Evolutionary conservation across 2,329 filamentous ascomycete genomes (phyloP).

Genomic region (Penicillium sp.): DNA sequence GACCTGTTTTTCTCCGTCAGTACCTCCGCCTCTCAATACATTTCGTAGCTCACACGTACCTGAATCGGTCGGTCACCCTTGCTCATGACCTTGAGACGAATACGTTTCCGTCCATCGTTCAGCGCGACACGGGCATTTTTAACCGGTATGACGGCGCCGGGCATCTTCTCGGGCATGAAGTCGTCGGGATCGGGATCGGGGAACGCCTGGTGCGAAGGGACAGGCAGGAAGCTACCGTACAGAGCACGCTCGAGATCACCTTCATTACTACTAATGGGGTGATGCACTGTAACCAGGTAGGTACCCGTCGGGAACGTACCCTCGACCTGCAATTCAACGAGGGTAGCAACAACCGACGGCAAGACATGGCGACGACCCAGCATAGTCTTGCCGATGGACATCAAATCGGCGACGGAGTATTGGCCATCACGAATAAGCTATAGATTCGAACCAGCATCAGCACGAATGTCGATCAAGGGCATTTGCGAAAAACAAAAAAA

Average conservation of each 20-base stretch:
- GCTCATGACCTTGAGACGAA: slow-evolving; percentile 74
- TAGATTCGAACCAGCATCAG: slow-evolving; percentile 1
- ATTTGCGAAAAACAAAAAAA: background rate
- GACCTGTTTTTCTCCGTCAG: slow-evolving; percentile 45
- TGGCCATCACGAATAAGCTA: slow-evolving; percentile 92
- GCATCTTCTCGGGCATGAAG: slow-evolving; percentile 67
- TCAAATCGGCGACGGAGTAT: slow-evolving; percentile 88
- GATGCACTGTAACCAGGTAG: slow-evolving; percentile 90
- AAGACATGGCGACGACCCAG: slow-evolving; percentile 89
- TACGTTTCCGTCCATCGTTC: slow-evolving; percentile 71
- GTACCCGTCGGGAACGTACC: slow-evolving; percentile 89
- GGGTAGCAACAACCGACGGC: slow-evolving; percentile 73
- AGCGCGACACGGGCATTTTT: slow-evolving; percentile 66
- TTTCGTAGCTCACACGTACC: slow-evolving; percentile 46
- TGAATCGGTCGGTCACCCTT: slow-evolving; percentile 88
- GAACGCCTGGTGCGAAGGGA: slow-evolving; percentile 69
- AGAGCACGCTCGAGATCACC: slow-evolving; percentile 82
- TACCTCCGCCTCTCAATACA: background rate
- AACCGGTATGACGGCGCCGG: slow-evolving; percentile 74
- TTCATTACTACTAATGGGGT: slow-evolving; percentile 81
- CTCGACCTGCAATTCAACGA: slow-evolving; percentile 86
- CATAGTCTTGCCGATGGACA: slow-evolving; percentile 87
- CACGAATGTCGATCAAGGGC: background rate
- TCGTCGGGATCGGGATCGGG: slow-evolving; percentile 61
- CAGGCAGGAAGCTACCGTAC: slow-evolving; percentile 85